A percentile compares a stretch with the other conserved stretches of the same genome.
These are phyloP conservation scores for Elaeagnus macrophylla DNA, from an alignment of 306 rosid genomes.

Conservation along the genomic window DNA sequence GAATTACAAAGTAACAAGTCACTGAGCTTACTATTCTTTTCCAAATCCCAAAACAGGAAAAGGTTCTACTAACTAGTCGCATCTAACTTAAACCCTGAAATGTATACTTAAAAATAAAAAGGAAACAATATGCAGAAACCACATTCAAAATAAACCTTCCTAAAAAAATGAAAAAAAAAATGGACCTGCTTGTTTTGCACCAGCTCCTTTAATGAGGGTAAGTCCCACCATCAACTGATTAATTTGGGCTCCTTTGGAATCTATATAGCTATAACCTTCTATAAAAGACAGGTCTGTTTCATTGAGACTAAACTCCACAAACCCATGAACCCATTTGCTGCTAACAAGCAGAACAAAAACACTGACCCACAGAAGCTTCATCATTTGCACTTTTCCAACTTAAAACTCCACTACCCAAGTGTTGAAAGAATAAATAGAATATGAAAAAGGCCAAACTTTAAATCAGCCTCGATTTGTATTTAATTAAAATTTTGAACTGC, in stretches of 20 bases:
- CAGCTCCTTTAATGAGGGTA: constrained; percentile 72
- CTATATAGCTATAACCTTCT: constrained; percentile 33
- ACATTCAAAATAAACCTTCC: background rate
- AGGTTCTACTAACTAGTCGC: background rate
- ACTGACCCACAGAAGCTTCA: constrained; percentile 33
- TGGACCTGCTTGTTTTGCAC: constrained; percentile 74
- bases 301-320: constrained; percentile 29
- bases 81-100: constrained; percentile 1
- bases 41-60: background rate
- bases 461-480: background rate
- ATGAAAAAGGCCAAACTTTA: background rate
- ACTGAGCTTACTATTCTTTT: background rate
- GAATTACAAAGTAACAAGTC: background rate
- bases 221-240: constrained; percentile 55
- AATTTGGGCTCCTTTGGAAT: constrained; percentile 18
- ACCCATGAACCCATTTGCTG: constrained; percentile 44
- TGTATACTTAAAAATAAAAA: background rate
- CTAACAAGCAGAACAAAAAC: constrained; percentile 30
- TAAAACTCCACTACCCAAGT: constrained; percentile 14
- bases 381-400: constrained; percentile 24
- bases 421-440: constrained; percentile 2
- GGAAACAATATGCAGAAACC: background rate
- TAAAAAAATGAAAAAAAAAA: background rate
- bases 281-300: constrained; percentile 51
- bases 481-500: background rate